These are phyloP conservation scores for Cenchrus fungigraminus DNA, from an alignment of 176 grass and related monocot species.

Conservation along the genomic window DNA sequence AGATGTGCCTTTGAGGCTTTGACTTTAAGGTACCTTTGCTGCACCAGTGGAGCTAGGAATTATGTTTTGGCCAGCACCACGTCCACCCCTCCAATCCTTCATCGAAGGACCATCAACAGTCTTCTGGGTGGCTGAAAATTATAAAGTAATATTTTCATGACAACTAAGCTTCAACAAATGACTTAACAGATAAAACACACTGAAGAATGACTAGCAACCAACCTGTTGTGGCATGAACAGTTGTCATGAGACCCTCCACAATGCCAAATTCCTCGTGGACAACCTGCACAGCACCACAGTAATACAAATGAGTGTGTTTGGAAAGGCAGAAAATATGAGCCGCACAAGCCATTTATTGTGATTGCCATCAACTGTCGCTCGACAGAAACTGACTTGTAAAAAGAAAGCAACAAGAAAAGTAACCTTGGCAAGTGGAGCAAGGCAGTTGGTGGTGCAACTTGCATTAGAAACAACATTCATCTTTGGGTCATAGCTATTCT, in stretches of 20 bases:
- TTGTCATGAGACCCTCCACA: conserved; percentile 96
- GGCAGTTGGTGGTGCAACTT: conserved; percentile 97
- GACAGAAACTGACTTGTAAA: conserved; percentile 23
- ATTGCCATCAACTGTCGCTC: conserved; percentile 2
- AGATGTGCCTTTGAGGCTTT: neutral
- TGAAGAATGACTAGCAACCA: neutral
- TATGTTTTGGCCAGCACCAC: conserved; percentile 97
- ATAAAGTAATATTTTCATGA: conserved; percentile 25
- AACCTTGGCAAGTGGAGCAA: conserved; percentile 99
- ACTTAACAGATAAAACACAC: neutral
- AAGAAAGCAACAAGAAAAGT: neutral
- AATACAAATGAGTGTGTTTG: conserved; percentile 19
- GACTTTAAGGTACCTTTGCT: conserved; percentile 73
- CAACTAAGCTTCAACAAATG: neutral
- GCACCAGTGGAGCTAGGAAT: conserved; percentile 99
- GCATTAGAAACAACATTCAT: conserved; percentile 99
- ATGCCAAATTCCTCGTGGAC: conserved; percentile 99
- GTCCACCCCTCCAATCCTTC: conserved; percentile 99
- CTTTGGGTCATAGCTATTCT: conserved; percentile 73
- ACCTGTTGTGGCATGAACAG: conserved; percentile 99
- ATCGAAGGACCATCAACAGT: conserved; percentile 93
- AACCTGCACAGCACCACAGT: conserved; percentile 57
- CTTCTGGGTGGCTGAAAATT: conserved; percentile 88
- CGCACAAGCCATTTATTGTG: conserved; percentile 16
- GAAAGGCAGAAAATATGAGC: conserved; percentile 29